Percentiles rank a stretch among this genome's conserved stretches.
phyloP scores from a whole-genome alignment of 345 rosid genomes.

The Citrus australasica region DNA sequence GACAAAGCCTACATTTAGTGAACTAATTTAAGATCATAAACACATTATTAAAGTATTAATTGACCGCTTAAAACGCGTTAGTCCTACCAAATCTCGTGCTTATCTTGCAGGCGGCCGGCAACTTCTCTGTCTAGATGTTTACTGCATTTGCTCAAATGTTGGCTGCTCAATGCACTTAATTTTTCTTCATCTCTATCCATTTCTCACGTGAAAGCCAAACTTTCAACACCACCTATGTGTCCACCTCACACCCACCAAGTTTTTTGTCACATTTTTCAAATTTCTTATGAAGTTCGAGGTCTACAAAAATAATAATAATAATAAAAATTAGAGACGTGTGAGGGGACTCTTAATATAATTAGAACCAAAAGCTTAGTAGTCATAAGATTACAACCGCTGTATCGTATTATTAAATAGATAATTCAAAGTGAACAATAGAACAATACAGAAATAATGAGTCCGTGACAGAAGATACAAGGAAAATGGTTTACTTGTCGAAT shows the following conservation, averaged over 20 bases:
- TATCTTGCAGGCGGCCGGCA: slow-evolving; percentile 1
- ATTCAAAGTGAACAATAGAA: background rate
- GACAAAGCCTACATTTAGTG: background rate
- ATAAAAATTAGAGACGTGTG: background rate
- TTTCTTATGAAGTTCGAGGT: no score
- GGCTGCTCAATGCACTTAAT: background rate
- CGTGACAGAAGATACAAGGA: slow-evolving; percentile 1
- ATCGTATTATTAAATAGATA: background rate
- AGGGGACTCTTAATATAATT: no score
- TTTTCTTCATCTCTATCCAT: background rate
- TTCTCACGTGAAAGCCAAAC: background rate
- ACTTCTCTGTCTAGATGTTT: background rate
- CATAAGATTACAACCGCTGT: background rate
- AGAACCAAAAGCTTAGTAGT: no score
- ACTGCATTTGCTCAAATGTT: background rate
- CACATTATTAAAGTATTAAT: slow-evolving; percentile 6
- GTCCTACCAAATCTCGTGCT: slow-evolving; percentile 28
- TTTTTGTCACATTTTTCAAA: no score
- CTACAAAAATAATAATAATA: no score
- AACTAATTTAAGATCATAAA: background rate
- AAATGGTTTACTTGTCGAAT: background rate
- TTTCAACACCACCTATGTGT: background rate
- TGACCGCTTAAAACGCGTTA: slow-evolving; percentile 29
- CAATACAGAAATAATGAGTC: background rate
- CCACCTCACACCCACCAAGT: no score